Evolutionary conservation across 1,139 yeast species (phyloP).

Genomic region (Pichia sp.): DNA sequence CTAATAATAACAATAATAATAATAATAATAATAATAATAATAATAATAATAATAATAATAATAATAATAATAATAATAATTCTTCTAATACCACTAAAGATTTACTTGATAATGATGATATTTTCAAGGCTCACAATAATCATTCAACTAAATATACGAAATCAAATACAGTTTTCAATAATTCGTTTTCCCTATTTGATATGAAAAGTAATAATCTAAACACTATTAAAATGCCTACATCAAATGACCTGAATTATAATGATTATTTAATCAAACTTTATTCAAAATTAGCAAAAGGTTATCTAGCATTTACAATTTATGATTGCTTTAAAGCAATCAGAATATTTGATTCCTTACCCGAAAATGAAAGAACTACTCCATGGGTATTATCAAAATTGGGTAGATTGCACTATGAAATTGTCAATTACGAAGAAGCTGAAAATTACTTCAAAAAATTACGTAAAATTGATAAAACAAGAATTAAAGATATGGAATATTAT

Average conservation of each 20-base stretch:
- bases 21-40: background rate
- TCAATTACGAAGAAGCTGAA: constrained; percentile 74
- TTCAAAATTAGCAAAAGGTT: constrained; percentile 57
- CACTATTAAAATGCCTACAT: background rate
- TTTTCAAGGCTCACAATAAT: background rate
- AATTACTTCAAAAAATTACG: constrained; percentile 58
- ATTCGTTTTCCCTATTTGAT: background rate
- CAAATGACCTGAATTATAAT: constrained; percentile 7
- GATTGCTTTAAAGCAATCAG: constrained; percentile 81
- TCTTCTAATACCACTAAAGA: background rate
- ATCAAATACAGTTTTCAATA: constrained; percentile 1
- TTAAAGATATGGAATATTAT: constrained; percentile 85
- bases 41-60: background rate
- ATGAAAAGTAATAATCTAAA: background rate
- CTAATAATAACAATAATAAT: background rate
- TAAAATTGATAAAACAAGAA: constrained; percentile 66
- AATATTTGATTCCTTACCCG: constrained; percentile 56
- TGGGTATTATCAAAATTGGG: constrained; percentile 84
- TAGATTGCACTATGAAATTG: constrained; percentile 77
- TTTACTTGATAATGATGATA: background rate
- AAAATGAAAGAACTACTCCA: constrained; percentile 63
- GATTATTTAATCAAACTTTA: constrained; percentile 46
- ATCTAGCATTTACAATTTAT: constrained; percentile 56
- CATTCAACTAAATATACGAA: background rate
- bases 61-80: background rate